phyloP scores from a whole-genome alignment of 257 asterid genomes.

The Perilla frutescens region DNA sequence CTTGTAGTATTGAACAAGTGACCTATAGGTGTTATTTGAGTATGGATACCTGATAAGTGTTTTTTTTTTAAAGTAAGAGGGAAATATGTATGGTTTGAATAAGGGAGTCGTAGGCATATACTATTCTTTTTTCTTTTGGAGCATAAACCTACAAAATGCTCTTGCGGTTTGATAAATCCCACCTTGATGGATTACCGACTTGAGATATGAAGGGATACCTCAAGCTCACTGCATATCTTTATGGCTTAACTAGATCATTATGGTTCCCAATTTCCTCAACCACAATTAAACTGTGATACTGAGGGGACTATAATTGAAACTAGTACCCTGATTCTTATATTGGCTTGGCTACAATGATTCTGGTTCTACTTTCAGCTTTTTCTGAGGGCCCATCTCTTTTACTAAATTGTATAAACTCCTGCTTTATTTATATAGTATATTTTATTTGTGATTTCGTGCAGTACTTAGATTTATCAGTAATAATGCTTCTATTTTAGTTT shows the following conservation, averaged over 20 bases:
- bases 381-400: too few relatives aligned
- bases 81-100: neutral
- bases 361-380: too few relatives aligned
- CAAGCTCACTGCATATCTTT: neutral
- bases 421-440: too few relatives aligned
- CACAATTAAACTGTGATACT: neutral
- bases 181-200: neutral
- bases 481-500: too few relatives aligned
- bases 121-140: neutral
- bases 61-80: neutral
- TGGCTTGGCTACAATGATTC: too few relatives aligned
- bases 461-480: too few relatives aligned
- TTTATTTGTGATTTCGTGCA: too few relatives aligned
- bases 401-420: too few relatives aligned
- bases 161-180: neutral
- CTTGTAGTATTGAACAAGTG: slow-evolving; percentile 8
- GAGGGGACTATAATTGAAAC: neutral
- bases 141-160: neutral
- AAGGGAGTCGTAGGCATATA: neutral
- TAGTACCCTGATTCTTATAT: too few relatives aligned
- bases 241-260: too few relatives aligned
- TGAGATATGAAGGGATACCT: neutral
- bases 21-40: neutral
- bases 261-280: too few relatives aligned
- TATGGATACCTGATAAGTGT: neutral